Evolutionary conservation across 768 basidiomycete genomes (phyloP).

Genomic region (Punctularia strigosozonata): DNA sequence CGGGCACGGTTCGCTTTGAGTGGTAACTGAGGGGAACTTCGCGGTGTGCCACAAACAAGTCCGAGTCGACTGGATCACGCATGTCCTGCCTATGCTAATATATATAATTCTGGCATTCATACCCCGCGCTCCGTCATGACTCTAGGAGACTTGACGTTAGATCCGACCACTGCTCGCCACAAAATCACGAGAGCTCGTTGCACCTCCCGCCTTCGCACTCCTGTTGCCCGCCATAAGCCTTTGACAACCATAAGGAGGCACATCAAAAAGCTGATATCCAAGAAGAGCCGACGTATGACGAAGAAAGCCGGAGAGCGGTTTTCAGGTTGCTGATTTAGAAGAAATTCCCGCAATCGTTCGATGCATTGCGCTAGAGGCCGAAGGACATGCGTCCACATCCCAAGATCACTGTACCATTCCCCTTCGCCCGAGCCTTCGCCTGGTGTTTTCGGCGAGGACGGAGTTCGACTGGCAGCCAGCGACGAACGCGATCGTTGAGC

Average conservation of each 20-base stretch:
- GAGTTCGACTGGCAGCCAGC: constrained; percentile 19
- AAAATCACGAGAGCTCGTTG: constrained; percentile 49
- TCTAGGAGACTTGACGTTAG: too few species aligned
- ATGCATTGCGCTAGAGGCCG: constrained; percentile 48
- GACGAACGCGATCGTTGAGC: constrained; percentile 23
- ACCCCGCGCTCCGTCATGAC: constrained; percentile 41
- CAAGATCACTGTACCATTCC: constrained; percentile 35
- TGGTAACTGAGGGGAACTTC: too few species aligned
- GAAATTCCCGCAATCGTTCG: constrained; percentile 39
- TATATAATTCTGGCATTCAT: too few species aligned
- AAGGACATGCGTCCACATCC: constrained; percentile 70
- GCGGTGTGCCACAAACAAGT: too few species aligned
- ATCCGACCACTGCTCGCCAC: constrained; percentile 66
- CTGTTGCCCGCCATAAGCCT: constrained; percentile 54
- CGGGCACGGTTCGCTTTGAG: constrained; percentile 48
- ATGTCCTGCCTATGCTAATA: too few species aligned
- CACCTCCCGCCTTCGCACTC: constrained; percentile 59
- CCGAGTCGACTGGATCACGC: too few species aligned
- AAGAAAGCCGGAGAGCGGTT: constrained; percentile 54
- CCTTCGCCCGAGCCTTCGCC: constrained; percentile 7
- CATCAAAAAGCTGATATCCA: constrained; percentile 69
- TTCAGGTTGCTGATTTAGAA: constrained; percentile 46
- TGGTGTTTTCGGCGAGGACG: constrained; percentile 8
- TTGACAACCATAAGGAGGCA: constrained; percentile 49
- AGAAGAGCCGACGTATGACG: constrained; percentile 59